phyloP scores from a whole-genome alignment of 371 early-diverging fungal genomes.

The Encephalitozoon hellem region DNA sequence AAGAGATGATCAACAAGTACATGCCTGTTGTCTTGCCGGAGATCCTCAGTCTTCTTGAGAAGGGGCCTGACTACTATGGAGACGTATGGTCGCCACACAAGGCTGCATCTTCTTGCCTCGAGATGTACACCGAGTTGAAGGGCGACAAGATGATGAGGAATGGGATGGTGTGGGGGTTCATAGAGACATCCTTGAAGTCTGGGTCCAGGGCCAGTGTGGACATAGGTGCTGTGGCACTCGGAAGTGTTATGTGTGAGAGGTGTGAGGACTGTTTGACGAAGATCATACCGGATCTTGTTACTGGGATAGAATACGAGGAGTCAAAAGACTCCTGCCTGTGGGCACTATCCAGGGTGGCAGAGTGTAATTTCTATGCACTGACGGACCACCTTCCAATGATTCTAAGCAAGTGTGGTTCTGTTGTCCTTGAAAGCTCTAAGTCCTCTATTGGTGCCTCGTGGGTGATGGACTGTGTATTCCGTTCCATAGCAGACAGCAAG shows the following conservation, averaged over 20 bases:
- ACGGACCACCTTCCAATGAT: slow-evolving; percentile 18
- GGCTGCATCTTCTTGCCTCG: slow-evolving; percentile 52
- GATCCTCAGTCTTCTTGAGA: slow-evolving; percentile 17
- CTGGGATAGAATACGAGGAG: slow-evolving; percentile 5
- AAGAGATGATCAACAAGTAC: slow-evolving; percentile 24
- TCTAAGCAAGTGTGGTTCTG: slow-evolving; percentile 13
- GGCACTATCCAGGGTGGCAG: slow-evolving; percentile 50
- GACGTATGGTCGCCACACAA: slow-evolving; percentile 52
- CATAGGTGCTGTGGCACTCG: slow-evolving; percentile 53
- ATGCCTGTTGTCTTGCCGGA: slow-evolving; percentile 20
- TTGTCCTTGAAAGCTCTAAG: slow-evolving; percentile 15
- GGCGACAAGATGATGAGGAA: slow-evolving; percentile 17
- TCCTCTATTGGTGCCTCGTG: slow-evolving; percentile 49
- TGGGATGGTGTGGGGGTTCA: slow-evolving; percentile 16
- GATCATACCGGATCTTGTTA: slow-evolving; percentile 15
- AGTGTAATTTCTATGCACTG: slow-evolving; percentile 43
- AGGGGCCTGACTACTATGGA: slow-evolving; percentile 43
- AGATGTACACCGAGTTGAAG: slow-evolving; percentile 16
- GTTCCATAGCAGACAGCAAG: slow-evolving; percentile 9
- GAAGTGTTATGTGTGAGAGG: slow-evolving; percentile 25
- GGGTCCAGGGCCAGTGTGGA: slow-evolving; percentile 30
- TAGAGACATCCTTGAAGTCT: slow-evolving; percentile 26
- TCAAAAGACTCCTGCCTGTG: slow-evolving; percentile 43
- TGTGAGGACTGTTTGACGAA: slow-evolving; percentile 15
- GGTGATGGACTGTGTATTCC: slow-evolving; percentile 23